Conservation (phyloP, 164 flowering plant genomes). For the Vitis rupestris region DNA sequence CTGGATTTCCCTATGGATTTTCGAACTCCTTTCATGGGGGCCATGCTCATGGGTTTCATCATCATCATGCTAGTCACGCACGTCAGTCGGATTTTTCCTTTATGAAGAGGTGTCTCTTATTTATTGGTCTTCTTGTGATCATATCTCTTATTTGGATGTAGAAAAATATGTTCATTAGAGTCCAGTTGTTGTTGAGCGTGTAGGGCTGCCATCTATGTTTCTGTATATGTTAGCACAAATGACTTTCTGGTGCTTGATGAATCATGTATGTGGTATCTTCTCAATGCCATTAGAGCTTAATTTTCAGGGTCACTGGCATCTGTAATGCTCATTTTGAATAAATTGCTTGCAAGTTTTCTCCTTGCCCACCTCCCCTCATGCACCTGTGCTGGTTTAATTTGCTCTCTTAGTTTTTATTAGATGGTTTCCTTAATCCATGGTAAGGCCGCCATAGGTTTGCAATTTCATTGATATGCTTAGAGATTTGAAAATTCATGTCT, state of each 20-base stretch:
- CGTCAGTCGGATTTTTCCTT: constrained; percentile 11
- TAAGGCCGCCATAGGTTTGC: too few species aligned
- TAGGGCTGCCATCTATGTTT: background rate
- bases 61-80: constrained; percentile 13
- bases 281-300: background rate
- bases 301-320: background rate
- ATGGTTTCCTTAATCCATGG: too few species aligned
- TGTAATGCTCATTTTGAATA: background rate
- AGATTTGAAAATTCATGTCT: too few species aligned
- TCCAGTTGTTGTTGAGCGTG: background rate
- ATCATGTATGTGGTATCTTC: background rate
- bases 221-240: background rate
- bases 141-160: constrained; percentile 8
- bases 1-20: constrained; percentile 55
- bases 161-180: background rate
- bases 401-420: too few species aligned
- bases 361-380: background rate
- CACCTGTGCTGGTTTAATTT: too few species aligned
- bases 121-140: constrained; percentile 15
- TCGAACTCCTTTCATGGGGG: constrained; percentile 31
- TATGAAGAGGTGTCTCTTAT: constrained; percentile 17
- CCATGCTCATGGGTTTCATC: constrained; percentile 27
- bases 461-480: too few species aligned
- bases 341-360: background rate
- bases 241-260: background rate